Conservation (phyloP, 306 rosid species). For the Fragaria vesca region DNA sequence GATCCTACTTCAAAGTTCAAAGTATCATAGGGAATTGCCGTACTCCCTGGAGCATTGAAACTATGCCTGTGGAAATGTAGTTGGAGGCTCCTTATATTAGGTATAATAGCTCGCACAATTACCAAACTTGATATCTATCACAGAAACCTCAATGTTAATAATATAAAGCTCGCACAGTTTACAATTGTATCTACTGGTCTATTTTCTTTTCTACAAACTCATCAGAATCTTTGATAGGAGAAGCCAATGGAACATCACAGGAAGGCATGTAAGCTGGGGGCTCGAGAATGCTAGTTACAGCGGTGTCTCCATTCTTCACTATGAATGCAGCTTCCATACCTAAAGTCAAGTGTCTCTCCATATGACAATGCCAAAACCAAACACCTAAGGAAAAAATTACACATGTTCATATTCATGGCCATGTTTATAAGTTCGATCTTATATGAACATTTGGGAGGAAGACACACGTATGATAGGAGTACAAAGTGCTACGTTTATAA, state of each 20-base stretch:
- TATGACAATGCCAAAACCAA: neutral
- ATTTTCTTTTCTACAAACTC: no score
- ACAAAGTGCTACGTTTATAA: no score
- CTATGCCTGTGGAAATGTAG: no score
- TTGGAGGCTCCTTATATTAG: no score
- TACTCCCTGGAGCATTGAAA: no score
- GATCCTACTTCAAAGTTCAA: no score
- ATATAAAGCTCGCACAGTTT: no score
- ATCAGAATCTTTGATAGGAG: neutral
- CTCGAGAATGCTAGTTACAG: neutral
- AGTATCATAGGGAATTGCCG: no score
- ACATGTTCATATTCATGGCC: neutral
- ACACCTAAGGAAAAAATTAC: neutral
- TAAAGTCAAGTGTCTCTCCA: neutral
- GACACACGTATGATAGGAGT: neutral
- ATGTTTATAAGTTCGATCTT: neutral
- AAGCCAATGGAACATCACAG: neutral
- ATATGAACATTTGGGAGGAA: neutral
- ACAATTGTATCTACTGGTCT: no score
- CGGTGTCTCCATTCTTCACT: neutral
- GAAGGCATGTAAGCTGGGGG: neutral
- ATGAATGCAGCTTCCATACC: neutral
- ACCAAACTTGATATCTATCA: no score
- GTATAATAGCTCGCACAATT: no score
- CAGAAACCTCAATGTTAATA: no score